Conservation (phyloP, 140 eudicot genomes). For the Erigeron philadelphicus region DNA sequence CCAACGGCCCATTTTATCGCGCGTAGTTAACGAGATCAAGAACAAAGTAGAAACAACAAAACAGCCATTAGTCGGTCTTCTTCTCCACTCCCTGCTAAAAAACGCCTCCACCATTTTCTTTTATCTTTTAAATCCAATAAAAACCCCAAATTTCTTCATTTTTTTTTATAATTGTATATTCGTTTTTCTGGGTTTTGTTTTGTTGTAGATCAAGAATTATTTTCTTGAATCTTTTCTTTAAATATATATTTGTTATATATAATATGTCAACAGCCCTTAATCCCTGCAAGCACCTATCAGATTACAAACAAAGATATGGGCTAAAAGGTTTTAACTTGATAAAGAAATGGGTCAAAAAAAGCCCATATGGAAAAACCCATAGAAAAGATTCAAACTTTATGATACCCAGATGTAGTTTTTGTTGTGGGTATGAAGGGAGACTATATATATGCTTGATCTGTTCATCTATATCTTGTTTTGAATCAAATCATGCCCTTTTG, state of each 20-base stretch:
- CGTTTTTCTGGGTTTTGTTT: neutral
- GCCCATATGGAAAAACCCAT: conserved; percentile 42
- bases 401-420: conserved; percentile 63
- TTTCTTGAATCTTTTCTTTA: neutral
- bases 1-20: conserved; percentile 32
- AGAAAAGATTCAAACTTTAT: conserved; percentile 37
- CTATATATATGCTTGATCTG: conserved; percentile 69
- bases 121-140: conserved; percentile 7
- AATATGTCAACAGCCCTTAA: conserved; percentile 40
- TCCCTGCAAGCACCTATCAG: conserved; percentile 64
- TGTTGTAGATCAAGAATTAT: conserved; percentile 21
- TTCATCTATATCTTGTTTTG: conserved; percentile 58
- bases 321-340: conserved; percentile 44
- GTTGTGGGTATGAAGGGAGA: conserved; percentile 58
- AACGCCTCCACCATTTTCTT: conserved; percentile 29
- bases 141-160: neutral
- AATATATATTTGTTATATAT: neutral
- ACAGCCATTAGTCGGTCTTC: conserved; percentile 36
- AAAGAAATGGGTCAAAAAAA: conserved; percentile 39
- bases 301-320: conserved; percentile 62
- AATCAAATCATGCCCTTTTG: conserved; percentile 54
- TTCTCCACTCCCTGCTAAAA: conserved; percentile 38
- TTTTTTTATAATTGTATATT: neutral
- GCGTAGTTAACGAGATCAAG: conserved; percentile 37
- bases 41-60: conserved; percentile 31